A percentile compares a stretch with the other conserved stretches of the same genome.
These are phyloP conservation scores for Sordariomycetes sp. DNA, from an alignment of 2,329 filamentous ascomycete species.

Conservation along the genomic window DNA sequence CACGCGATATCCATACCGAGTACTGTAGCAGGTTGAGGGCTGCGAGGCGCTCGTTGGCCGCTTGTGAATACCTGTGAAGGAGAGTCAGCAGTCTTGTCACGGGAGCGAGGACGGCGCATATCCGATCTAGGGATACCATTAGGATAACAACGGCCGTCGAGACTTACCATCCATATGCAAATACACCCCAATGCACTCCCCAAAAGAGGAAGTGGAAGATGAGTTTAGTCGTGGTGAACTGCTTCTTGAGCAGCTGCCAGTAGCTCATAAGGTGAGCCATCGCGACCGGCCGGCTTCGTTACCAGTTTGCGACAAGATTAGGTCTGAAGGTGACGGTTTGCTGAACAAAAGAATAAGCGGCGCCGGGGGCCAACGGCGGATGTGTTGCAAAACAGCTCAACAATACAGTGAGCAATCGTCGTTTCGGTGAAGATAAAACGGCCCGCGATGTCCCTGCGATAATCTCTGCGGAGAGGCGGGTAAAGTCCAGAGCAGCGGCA, in stretches of 20 bases:
- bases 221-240: constrained; percentile 59
- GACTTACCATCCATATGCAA: constrained; percentile 71
- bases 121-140: background rate
- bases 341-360: background rate
- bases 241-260: constrained; percentile 38
- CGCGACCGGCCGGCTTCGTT: constrained; percentile 7
- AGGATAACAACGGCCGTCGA: background rate
- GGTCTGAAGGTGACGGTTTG: background rate
- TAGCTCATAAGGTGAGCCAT: constrained; percentile 27
- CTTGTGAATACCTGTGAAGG: constrained; percentile 62
- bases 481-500: no score
- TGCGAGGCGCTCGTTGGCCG: constrained; percentile 50
- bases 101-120: background rate
- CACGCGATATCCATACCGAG: constrained; percentile 94
- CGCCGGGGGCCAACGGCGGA: background rate
- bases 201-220: constrained; percentile 75
- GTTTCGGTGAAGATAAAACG: background rate
- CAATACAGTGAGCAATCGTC: background rate
- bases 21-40: constrained; percentile 69
- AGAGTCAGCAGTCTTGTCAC: background rate
- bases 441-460: background rate
- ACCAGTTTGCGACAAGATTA: background rate
- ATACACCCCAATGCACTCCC: constrained; percentile 62
- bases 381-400: background rate
- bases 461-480: no score